Evolutionary conservation across 2,329 filamentous ascomycete genomes (phyloP).

Genomic region (Arthroderma uncinatum): DNA sequence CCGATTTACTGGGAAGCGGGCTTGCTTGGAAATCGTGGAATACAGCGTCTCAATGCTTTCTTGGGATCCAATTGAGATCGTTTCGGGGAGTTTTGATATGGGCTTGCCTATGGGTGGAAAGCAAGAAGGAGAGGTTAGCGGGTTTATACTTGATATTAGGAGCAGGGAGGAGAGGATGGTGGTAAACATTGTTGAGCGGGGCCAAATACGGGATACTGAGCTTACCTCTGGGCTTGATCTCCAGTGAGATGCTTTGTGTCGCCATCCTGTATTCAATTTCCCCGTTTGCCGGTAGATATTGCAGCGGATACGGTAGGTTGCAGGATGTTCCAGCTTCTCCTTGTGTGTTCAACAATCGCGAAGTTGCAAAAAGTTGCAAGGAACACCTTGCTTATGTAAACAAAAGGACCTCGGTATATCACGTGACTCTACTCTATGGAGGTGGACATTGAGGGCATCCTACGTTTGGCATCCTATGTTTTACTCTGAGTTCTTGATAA

Average conservation of each 20-base stretch:
- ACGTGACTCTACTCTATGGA: no score
- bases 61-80: conserved; percentile 42
- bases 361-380: background rate
- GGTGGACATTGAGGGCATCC: no score
- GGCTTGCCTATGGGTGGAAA: conserved; percentile 42
- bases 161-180: background rate
- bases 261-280: background rate
- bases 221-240: conserved; percentile 15
- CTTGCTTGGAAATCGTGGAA: conserved; percentile 42
- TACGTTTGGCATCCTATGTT: no score
- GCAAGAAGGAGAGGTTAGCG: background rate
- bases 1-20: conserved; percentile 47
- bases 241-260: conserved; percentile 2
- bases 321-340: background rate
- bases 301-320: background rate
- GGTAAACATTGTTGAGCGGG: background rate
- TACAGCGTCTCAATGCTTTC: conserved; percentile 48
- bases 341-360: background rate
- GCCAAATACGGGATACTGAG: background rate
- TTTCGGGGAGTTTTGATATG: conserved; percentile 49
- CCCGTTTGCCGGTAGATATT: background rate
- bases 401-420: background rate
- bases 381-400: background rate
- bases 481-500: no score
- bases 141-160: background rate